Base-by-base conservation (phyloP, 148 eudicot genomes). In the Rhododendron vialii region DNA sequence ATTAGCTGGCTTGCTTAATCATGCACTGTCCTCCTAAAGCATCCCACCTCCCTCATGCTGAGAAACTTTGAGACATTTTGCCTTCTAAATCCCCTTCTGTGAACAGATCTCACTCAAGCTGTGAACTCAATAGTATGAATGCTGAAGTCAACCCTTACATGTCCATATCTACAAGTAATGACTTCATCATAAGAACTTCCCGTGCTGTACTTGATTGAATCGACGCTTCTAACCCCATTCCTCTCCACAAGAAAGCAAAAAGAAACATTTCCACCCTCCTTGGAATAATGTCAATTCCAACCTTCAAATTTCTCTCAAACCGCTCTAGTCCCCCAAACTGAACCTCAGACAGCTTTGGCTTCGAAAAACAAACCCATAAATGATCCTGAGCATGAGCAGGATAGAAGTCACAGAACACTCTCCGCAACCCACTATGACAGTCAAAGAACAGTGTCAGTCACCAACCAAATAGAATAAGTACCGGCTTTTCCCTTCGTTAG, bases 271-370 rank as follows among this genome's bases (percentile, higher is more conserved):
- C 79, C 79, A 36, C 38, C 20, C 47, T 76, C 79, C 79, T 76
- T 38, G 50, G 17, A 78, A 24, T 24, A n/a, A 24, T 45, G 28
- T 35, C 81, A 22, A 43, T 24, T 45, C 55, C 55, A 41, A 41
- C 81, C 55, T 45, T 41, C 81, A 76, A 41, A 76, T 76, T 41
- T 20, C 80, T 78, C 53, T 78, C 53, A 78, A 78, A 43, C 81
- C 3, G 26, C 81, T 75, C 47, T 35, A 75, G 47, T 36, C 9
- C 45, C 43, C n/a, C 24, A 75, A 75, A 78, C 45, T 14, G 41
- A 65, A 13, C 43, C 55, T 26, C 17, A 43, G 81, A 78, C 53
- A 78, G 81, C 30, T 45, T 78, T 24, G 17, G 33, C 81, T 45
- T 78, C 12, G 10, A 45, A 24, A 78, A 10, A n/a, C 30, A 26